Percentiles rank a stretch among this genome's conserved stretches.
Evolutionary conservation across 1,284 basidiomycete species (phyloP).

Genomic region (Leccinum pachyderme): DNA sequence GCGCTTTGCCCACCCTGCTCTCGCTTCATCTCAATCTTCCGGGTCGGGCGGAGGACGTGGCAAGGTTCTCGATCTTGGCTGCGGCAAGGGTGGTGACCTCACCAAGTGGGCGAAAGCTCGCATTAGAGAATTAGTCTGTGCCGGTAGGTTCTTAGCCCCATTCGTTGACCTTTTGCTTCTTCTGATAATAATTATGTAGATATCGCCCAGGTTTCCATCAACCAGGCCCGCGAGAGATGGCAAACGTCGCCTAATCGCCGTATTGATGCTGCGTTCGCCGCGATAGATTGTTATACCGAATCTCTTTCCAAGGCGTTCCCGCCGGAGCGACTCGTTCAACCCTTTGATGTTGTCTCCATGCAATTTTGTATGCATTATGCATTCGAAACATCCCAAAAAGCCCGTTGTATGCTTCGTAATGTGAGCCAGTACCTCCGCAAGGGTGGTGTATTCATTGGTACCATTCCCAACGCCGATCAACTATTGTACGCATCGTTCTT

Average conservation of each 20-base stretch:
- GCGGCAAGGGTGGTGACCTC: slow-evolving; percentile 97
- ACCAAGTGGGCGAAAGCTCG: slow-evolving; percentile 94
- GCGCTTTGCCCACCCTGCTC: slow-evolving; percentile 72
- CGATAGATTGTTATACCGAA: slow-evolving; percentile 86
- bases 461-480: slow-evolving; percentile 84
- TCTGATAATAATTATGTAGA: slow-evolving; percentile 49
- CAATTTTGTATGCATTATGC: slow-evolving; percentile 99
- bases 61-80: slow-evolving; percentile 93
- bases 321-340: slow-evolving; percentile 50
- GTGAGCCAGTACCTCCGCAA: slow-evolving; percentile 77
- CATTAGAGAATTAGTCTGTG: slow-evolving; percentile 76
- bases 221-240: slow-evolving; percentile 82
- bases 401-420: slow-evolving; percentile 91
- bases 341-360: slow-evolving; percentile 94
- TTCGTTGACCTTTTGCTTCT: slow-evolving; percentile 4
- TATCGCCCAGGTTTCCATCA: slow-evolving; percentile 86
- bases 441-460: slow-evolving; percentile 92
- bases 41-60: slow-evolving; percentile 46
- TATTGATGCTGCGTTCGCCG: slow-evolving; percentile 81
- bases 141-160: slow-evolving; percentile 58
- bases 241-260: slow-evolving; percentile 47
- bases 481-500: slow-evolving; percentile 59
- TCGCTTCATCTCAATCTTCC: slow-evolving; percentile 38
- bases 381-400: slow-evolving; percentile 86
- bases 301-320: slow-evolving; percentile 72